Evolutionary conservation across 2,329 filamentous ascomycete species (phyloP).

Genomic region (Monosporascus ibericus): DNA sequence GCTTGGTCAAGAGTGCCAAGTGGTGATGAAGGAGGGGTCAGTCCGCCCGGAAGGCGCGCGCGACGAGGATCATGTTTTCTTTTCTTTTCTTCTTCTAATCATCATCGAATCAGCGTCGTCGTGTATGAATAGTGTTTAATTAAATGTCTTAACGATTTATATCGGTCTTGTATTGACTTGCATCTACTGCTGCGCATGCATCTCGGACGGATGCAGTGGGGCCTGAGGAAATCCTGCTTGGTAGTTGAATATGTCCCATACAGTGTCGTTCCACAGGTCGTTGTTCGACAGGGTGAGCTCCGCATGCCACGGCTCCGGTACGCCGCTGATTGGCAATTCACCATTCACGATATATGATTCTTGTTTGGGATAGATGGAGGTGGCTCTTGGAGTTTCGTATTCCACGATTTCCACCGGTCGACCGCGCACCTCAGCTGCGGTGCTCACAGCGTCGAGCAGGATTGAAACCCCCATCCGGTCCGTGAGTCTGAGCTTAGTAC

Average conservation of each 20-base stretch:
- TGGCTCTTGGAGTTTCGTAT: conserved; percentile 1
- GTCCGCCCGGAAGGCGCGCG: too few relatives aligned
- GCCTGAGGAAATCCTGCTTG: conserved; percentile 2
- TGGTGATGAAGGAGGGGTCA: neutral
- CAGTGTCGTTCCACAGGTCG: conserved; percentile 20
- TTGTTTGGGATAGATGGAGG: neutral
- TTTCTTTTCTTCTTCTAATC: too few relatives aligned
- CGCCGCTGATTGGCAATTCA: neutral
- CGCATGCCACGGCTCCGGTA: conserved; percentile 15
- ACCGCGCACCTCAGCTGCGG: conserved; percentile 12
- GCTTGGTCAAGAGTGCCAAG: neutral
- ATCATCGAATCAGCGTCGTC: too few relatives aligned
- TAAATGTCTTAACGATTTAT: too few relatives aligned
- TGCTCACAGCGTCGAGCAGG: conserved; percentile 17
- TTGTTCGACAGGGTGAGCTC: conserved; percentile 14
- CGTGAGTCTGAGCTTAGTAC: conserved; percentile 7
- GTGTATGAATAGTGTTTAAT: too few relatives aligned
- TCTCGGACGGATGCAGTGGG: neutral
- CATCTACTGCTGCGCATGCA: neutral
- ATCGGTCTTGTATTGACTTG: neutral
- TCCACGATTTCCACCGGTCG: conserved; percentile 7
- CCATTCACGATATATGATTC: neutral
- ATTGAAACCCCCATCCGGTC: conserved; percentile 21
- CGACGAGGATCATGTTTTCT: too few relatives aligned
- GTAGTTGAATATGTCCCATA: conserved; percentile 18